Percentiles rank a stretch among this genome's conserved stretches.
Evolutionary conservation across 2,329 filamentous ascomycete genomes (phyloP).

Genomic region (Shiraia sp.): DNA sequence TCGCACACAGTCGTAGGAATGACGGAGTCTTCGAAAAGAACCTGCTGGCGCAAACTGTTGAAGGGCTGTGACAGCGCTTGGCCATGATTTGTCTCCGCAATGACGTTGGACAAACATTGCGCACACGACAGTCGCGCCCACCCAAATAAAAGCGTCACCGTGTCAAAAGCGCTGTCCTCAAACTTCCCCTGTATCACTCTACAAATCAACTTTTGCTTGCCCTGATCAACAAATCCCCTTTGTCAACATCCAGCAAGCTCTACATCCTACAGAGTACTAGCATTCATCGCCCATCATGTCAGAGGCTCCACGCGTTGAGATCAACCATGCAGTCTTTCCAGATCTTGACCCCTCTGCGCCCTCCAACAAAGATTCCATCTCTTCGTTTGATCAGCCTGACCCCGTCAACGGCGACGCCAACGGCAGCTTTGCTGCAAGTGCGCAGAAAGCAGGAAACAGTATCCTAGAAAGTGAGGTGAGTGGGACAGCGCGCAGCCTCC

Average conservation of each 20-base stretch:
- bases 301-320: constrained; percentile 37
- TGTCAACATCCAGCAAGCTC: constrained; percentile 4
- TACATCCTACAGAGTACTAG: constrained; percentile 1
- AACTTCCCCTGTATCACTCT: constrained; percentile 1
- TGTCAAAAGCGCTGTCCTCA: constrained; percentile 9
- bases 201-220: constrained; percentile 1
- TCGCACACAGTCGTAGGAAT: constrained; percentile 13
- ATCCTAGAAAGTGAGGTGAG: constrained; percentile 51
- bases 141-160: constrained; percentile 6
- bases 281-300: constrained; percentile 26
- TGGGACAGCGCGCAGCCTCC: constrained; percentile 28
- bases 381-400: constrained; percentile 13
- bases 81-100: constrained; percentile 7
- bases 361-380: constrained; percentile 22
- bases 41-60: too few species aligned
- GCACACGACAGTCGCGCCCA: constrained; percentile 21
- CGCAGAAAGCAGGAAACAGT: constrained; percentile 42
- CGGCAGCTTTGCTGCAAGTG: constrained; percentile 23
- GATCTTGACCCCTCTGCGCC: constrained; percentile 34
- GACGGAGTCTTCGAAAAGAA: too few species aligned
- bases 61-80: constrained; percentile 8
- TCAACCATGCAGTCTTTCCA: constrained; percentile 27
- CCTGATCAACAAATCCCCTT: background rate
- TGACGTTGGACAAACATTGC: constrained; percentile 13
- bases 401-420: constrained; percentile 27